Percentiles rank a stretch among this genome's conserved stretches.
Conservation (phyloP, 2,329 filamentous ascomycete genomes). For the Amauroascus verrucosus region DNA sequence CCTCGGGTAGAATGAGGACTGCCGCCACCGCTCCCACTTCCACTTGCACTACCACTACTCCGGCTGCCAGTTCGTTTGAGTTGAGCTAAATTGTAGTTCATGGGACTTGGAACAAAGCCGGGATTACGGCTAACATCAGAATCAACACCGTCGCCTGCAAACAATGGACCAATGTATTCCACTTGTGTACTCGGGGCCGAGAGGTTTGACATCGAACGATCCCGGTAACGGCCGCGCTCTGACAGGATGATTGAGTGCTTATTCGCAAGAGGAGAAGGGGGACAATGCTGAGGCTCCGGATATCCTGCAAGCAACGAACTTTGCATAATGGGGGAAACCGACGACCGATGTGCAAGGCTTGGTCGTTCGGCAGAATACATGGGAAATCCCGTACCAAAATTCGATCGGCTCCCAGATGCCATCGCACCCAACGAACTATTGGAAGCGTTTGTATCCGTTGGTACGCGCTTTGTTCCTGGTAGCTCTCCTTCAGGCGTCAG, state of each 20-base stretch:
- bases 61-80: conserved; percentile 38
- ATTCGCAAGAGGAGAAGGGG: conserved; percentile 27
- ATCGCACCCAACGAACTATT: conserved; percentile 21
- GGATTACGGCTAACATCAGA: conserved; percentile 25
- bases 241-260: conserved; percentile 26
- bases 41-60: conserved; percentile 36
- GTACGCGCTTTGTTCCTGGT: conserved; percentile 40
- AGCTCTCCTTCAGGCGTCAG: conserved; percentile 52
- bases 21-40: conserved; percentile 33
- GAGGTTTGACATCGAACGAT: conserved; percentile 36
- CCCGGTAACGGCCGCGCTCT: conserved; percentile 25
- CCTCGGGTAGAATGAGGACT: conserved; percentile 33
- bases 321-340: conserved; percentile 27
- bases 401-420: conserved; percentile 25
- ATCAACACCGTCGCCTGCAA: conserved; percentile 26
- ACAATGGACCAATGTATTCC: conserved; percentile 26
- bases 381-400: conserved; percentile 30
- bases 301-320: conserved; percentile 28
- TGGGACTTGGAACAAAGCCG: conserved; percentile 20
- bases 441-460: conserved; percentile 1
- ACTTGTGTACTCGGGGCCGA: conserved; percentile 32
- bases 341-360: conserved; percentile 25
- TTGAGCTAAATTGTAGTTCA: conserved; percentile 32
- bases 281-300: conserved; percentile 22
- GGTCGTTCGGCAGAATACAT: conserved; percentile 22